Percentiles rank a stretch among this genome's conserved stretches.
Evolutionary conservation across 495 filamentous ascomycete genomes (phyloP).

Genomic region (Platismatia glauca): DNA sequence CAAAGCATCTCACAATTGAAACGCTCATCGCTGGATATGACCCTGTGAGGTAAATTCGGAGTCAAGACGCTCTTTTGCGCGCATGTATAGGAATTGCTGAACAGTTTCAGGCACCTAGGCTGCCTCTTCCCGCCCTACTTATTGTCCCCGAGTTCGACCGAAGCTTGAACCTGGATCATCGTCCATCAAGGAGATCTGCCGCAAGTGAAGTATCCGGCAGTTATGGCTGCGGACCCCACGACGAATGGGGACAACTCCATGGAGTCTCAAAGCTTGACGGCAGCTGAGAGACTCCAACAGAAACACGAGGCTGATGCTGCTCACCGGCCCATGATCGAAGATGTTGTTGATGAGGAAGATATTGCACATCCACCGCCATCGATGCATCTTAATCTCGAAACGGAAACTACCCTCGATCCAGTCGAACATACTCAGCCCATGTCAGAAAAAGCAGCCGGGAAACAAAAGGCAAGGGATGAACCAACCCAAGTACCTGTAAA

Average conservation of each 20-base stretch:
- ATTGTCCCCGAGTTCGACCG: background rate
- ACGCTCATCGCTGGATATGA: background rate
- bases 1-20: background rate
- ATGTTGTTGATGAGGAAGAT: conserved; percentile 73
- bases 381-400: conserved; percentile 5
- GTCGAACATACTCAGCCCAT: conserved; percentile 24
- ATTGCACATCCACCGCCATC: conserved; percentile 49
- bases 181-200: background rate
- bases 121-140: background rate
- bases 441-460: conserved; percentile 52
- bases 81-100: background rate
- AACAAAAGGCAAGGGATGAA: conserved; percentile 45
- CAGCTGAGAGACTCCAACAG: conserved; percentile 69
- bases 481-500: conserved; percentile 28
- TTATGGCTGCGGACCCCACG: conserved; percentile 28
- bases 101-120: background rate
- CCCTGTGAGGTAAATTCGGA: background rate
- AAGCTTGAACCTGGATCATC: background rate
- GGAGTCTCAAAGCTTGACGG: conserved; percentile 30
- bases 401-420: conserved; percentile 6
- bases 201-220: background rate
- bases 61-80: background rate
- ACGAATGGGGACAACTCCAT: conserved; percentile 33
- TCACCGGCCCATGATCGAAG: conserved; percentile 68
- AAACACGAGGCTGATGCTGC: conserved; percentile 59